Evolutionary conservation across 352 stramenopile genomes (phyloP).

Genomic region (Aphanomyces astaci): DNA sequence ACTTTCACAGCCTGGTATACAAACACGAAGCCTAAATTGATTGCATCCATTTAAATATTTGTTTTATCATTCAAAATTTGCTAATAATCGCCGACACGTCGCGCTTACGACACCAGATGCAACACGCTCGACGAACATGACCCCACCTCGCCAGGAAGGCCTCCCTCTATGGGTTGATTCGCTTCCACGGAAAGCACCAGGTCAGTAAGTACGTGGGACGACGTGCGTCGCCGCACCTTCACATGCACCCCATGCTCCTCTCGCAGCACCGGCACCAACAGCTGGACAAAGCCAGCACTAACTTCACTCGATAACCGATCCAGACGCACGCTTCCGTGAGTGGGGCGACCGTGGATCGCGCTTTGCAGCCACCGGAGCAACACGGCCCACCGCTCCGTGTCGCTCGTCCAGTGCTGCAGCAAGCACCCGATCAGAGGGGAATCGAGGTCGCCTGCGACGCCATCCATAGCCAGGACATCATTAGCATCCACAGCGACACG

Average conservation of each 20-base stretch:
- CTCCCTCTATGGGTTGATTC: too few species aligned
- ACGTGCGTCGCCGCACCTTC: conserved; percentile 49
- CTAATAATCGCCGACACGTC: too few species aligned
- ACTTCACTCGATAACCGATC: conserved; percentile 45
- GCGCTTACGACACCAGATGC: not conserved
- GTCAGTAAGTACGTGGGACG: conserved; percentile 49
- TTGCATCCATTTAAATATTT: too few species aligned
- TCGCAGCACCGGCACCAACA: conserved; percentile 59
- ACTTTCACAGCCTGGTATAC: too few species aligned
- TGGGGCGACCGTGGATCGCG: conserved; percentile 43
- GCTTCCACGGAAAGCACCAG: conserved; percentile 31
- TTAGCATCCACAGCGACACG: conserved; percentile 2
- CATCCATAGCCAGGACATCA: not conserved
- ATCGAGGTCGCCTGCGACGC: conserved; percentile 37
- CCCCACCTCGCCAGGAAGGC: not conserved
- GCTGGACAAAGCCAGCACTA: conserved; percentile 48
- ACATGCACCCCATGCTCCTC: conserved; percentile 56
- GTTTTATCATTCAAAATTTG: too few species aligned
- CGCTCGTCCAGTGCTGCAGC: conserved; percentile 55
- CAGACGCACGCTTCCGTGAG: conserved; percentile 36
- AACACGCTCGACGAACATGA: not conserved
- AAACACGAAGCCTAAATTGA: too few species aligned
- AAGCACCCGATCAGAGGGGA: conserved; percentile 57
- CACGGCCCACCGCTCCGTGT: conserved; percentile 48
- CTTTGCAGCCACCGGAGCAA: conserved; percentile 60